Evolutionary conservation across 2,329 filamentous ascomycete species (phyloP).

Genomic region (Talaromyces amestolkiae): DNA sequence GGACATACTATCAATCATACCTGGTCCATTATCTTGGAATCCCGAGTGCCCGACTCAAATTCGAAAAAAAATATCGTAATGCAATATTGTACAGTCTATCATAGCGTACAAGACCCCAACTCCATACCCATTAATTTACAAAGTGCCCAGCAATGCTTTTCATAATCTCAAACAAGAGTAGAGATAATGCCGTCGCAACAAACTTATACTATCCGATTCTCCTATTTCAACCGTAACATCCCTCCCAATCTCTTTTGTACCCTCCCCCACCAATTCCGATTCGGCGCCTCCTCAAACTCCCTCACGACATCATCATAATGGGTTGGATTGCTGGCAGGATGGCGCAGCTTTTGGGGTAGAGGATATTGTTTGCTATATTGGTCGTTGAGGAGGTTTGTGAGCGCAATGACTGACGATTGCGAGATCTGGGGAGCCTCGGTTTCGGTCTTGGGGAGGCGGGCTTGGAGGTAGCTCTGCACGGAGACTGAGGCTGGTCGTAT

Average conservation of each 20-base stretch:
- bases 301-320: conserved; percentile 53
- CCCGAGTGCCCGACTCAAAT: neutral
- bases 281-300: conserved; percentile 55
- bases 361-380: conserved; percentile 54
- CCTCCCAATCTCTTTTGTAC: conserved; percentile 49
- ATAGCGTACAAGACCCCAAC: neutral
- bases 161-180: neutral
- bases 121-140: neutral
- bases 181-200: neutral
- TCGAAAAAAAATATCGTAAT: neutral
- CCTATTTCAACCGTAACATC: conserved; percentile 46
- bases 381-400: conserved; percentile 61
- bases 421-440: conserved; percentile 28
- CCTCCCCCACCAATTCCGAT: conserved; percentile 46
- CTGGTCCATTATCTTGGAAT: neutral
- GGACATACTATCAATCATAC: neutral
- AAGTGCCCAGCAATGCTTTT: neutral
- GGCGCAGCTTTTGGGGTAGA: conserved; percentile 46
- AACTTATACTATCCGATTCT: conserved; percentile 5
- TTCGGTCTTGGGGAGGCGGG: conserved; percentile 28
- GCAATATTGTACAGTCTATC: conserved; percentile 6
- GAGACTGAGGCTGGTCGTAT: conserved; percentile 47
- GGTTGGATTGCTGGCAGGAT: conserved; percentile 50
- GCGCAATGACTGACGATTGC: conserved; percentile 52
- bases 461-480: conserved; percentile 43